These are phyloP conservation scores for Sclerotinia subarctica DNA, from an alignment of 2,329 filamentous ascomycete species.

Conservation along the genomic window DNA sequence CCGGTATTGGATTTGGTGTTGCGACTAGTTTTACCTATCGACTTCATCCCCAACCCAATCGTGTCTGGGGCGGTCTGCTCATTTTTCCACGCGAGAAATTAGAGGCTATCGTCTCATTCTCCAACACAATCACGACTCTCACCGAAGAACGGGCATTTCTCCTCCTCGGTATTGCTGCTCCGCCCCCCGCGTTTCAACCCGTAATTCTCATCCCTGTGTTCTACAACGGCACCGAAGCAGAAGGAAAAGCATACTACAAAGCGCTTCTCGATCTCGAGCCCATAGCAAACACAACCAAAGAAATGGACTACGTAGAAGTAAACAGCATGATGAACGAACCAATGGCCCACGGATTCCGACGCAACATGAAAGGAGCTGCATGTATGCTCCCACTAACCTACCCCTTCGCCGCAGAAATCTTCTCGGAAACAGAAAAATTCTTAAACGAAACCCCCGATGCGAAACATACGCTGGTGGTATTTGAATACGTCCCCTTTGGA, in stretches of 20 bases:
- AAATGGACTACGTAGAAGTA: constrained; percentile 38
- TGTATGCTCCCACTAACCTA: constrained; percentile 20
- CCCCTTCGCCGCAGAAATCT: constrained; percentile 25
- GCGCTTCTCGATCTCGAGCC: constrained; percentile 35
- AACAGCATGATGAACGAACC: constrained; percentile 39
- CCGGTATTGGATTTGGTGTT: constrained; percentile 13
- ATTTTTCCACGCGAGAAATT: constrained; percentile 25
- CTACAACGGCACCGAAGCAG: constrained; percentile 39
- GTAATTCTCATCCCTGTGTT: constrained; percentile 30
- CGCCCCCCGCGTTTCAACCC: constrained; percentile 19
- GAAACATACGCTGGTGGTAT: constrained; percentile 27
- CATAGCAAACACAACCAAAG: constrained; percentile 31
- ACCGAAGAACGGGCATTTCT: constrained; percentile 15
- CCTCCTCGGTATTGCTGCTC: constrained; percentile 19
- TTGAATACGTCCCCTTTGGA: constrained; percentile 28
- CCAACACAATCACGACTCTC: constrained; percentile 21
- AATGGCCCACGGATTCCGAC: constrained; percentile 22
- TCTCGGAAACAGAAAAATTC: constrained; percentile 36
- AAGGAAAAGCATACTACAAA: constrained; percentile 35
- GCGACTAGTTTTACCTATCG: constrained; percentile 20
- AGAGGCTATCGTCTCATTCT: constrained; percentile 23
- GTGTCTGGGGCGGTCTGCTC: constrained; percentile 24
- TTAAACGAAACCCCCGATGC: constrained; percentile 30
- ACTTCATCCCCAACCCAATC: constrained; percentile 45
- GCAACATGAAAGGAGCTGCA: constrained; percentile 21